Conservation (phyloP, 75 land plant genomes). For the Larix kaempferi region DNA sequence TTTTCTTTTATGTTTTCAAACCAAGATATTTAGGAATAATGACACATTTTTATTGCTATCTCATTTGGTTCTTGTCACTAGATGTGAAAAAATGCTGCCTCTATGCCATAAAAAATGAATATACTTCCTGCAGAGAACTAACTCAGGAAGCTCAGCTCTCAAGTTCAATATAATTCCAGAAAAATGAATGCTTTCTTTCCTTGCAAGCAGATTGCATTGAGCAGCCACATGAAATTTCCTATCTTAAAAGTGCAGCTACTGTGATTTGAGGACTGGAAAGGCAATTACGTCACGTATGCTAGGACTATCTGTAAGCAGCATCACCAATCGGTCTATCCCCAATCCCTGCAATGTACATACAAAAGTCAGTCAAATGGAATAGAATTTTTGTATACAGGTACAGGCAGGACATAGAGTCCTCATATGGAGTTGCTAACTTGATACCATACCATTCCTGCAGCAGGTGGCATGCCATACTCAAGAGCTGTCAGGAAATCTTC, state of each 20-base stretch:
- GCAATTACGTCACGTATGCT: constrained; percentile 93
- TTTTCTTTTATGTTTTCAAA: too few species aligned
- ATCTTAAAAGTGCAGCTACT: constrained; percentile 25
- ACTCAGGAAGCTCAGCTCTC: too few species aligned
- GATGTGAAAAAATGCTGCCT: too few species aligned
- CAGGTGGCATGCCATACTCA: constrained; percentile 98
- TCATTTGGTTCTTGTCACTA: too few species aligned
- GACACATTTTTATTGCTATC: too few species aligned
- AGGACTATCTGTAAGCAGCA: constrained; percentile 90
- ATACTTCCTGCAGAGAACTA: too few species aligned
- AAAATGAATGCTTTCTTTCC: too few species aligned
- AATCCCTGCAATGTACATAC: constrained; percentile 56
- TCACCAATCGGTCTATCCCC: constrained; percentile 86
- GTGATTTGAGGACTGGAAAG: constrained; percentile 74
- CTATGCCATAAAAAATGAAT: too few species aligned
- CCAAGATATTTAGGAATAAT: too few species aligned
- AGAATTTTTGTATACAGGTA: not conserved
- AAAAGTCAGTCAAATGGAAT: not conserved
- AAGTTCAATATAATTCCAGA: too few species aligned
- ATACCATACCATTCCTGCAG: constrained; percentile 91
- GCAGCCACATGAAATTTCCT: too few species aligned
- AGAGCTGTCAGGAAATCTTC: constrained; percentile 85
- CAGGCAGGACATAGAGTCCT: not conserved
- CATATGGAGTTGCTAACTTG: not conserved
- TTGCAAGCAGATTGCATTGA: too few species aligned